phyloP scores from a whole-genome alignment of 2,329 filamentous ascomycete species.

The Aspergillus sp. region DNA sequence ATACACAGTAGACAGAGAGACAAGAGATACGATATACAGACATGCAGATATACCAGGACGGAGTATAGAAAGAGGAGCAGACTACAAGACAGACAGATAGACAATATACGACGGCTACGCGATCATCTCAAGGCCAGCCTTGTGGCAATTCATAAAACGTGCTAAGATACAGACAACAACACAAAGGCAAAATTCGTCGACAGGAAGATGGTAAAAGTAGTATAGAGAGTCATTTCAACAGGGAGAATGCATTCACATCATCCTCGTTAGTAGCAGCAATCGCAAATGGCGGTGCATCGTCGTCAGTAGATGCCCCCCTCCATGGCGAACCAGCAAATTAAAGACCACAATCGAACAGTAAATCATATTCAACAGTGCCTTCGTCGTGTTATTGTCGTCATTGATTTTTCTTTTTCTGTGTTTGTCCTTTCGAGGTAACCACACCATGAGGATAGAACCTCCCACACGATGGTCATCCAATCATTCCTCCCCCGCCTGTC shows the following conservation, averaged over 20 bases:
- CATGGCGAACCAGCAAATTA: too few relatives aligned
- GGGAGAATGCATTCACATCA: neutral
- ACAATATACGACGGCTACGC: neutral
- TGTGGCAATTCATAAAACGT: conserved; percentile 25
- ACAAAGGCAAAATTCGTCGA: conserved; percentile 29
- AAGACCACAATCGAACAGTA: conserved; percentile 10
- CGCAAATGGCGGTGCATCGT: neutral
- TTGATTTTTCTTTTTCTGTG: conserved; percentile 9
- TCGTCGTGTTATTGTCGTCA: conserved; percentile 2
- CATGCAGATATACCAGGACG: neutral
- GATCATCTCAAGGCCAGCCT: conserved; percentile 15
- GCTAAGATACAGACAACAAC: conserved; percentile 34
- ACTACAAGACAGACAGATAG: too few relatives aligned
- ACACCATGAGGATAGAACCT: conserved; percentile 20
- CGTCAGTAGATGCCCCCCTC: conserved; percentile 11
- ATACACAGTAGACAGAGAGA: neutral
- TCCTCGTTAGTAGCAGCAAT: conserved; percentile 12
- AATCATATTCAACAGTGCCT: conserved; percentile 12
- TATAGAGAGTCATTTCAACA: conserved; percentile 18
- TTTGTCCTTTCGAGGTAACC: neutral
- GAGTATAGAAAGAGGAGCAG: too few relatives aligned
- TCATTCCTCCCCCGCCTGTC: conserved; percentile 6
- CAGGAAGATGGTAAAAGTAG: neutral
- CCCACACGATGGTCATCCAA: conserved; percentile 8
- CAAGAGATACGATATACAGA: neutral